Conservation (phyloP, 78 protist species). For the Creolimax fragrantissima region DNA sequence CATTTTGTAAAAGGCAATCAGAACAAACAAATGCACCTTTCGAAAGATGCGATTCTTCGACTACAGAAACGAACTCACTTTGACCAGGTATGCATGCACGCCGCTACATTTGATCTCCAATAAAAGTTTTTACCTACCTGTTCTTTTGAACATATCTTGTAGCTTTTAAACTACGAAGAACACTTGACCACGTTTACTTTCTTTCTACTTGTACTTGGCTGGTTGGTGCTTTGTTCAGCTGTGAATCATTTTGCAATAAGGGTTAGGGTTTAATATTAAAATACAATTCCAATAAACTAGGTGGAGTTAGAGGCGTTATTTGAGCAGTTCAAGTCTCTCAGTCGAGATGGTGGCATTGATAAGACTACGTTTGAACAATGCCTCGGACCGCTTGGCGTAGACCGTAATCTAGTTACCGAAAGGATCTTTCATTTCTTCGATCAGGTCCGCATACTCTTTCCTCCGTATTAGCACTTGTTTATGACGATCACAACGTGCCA, state of each 20-base stretch:
- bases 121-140: too few relatives aligned
- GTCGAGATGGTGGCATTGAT: neutral
- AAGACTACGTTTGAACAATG: neutral
- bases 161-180: too few relatives aligned
- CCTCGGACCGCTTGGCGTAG: slow-evolving; percentile 24
- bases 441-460: neutral
- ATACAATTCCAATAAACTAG: too few relatives aligned
- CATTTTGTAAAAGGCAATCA: neutral
- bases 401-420: slow-evolving; percentile 7
- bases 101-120: too few relatives aligned
- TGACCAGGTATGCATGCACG: neutral
- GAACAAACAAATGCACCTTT: neutral
- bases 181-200: too few relatives aligned
- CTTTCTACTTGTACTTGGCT: too few relatives aligned
- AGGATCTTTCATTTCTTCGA: slow-evolving; percentile 24
- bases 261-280: too few relatives aligned
- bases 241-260: too few relatives aligned
- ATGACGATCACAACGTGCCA: too few relatives aligned
- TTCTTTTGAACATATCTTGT: too few relatives aligned
- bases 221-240: too few relatives aligned
- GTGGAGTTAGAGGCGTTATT: slow-evolving; percentile 5
- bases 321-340: slow-evolving; percentile 5
- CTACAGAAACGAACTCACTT: neutral
- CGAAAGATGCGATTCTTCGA: neutral
- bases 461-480: neutral